Evolutionary conservation across 2,329 filamentous ascomycete species (phyloP).

Genomic region (Pseudogymnoascus pannorum): DNA sequence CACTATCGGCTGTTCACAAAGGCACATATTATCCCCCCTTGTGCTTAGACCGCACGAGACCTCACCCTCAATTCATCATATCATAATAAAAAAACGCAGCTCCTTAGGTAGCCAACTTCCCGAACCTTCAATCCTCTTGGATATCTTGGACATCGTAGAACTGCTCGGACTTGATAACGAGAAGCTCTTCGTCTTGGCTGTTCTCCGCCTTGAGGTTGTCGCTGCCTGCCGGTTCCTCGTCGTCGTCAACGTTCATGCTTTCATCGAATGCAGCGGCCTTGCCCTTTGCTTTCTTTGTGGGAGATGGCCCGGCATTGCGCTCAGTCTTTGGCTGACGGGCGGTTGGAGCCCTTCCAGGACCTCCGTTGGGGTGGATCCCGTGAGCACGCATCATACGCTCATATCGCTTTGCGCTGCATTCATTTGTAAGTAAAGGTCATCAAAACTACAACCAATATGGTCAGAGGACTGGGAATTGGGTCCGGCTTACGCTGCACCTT

Average conservation of each 20-base stretch:
- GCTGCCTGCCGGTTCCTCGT: slow-evolving; percentile 6
- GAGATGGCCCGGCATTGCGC: slow-evolving; percentile 9
- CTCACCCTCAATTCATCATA: neutral
- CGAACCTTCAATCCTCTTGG: neutral
- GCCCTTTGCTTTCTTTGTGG: slow-evolving; percentile 22
- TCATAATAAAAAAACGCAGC: neutral
- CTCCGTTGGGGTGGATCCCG: slow-evolving; percentile 34
- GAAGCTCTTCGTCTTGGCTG: neutral
- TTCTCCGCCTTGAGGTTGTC: slow-evolving; percentile 2
- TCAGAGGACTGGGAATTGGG: neutral
- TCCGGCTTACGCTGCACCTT: slow-evolving; percentile 60
- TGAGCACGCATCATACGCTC: slow-evolving; percentile 57
- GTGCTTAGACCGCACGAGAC: neutral
- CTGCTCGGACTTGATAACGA: slow-evolving; percentile 2
- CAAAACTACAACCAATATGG: neutral
- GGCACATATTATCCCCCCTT: neutral
- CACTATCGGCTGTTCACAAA: neutral
- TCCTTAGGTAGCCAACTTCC: neutral
- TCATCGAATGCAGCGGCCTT: slow-evolving; percentile 21
- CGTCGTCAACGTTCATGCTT: slow-evolving; percentile 11
- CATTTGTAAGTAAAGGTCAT: slow-evolving; percentile 8
- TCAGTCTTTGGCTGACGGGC: slow-evolving; percentile 16
- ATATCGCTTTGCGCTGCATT: slow-evolving; percentile 56
- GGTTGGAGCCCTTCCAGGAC: slow-evolving; percentile 20
- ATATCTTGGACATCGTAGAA: neutral